phyloP scores from a whole-genome alignment of 2,329 filamentous ascomycete species.

The Hypoxylon sp. region DNA sequence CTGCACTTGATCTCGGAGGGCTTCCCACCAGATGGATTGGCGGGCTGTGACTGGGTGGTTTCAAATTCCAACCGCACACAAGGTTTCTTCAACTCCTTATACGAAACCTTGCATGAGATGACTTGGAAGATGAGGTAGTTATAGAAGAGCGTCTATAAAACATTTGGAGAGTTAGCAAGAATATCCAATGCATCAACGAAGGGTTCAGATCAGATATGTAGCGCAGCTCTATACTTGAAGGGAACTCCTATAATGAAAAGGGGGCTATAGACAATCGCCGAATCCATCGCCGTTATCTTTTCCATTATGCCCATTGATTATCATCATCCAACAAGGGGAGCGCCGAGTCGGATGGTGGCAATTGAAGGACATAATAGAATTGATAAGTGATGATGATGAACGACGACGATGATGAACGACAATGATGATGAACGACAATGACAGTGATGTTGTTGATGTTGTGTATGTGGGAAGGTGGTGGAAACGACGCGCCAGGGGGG shows the following conservation, averaged over 20 bases:
- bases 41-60: too few relatives aligned
- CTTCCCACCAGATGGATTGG: too few relatives aligned
- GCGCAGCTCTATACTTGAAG: background rate
- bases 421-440: background rate
- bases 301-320: background rate
- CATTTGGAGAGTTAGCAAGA: background rate
- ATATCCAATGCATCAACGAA: background rate
- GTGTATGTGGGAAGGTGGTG: too few relatives aligned
- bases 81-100: background rate
- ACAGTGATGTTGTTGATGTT: background rate
- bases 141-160: background rate
- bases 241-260: background rate
- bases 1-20: too few relatives aligned
- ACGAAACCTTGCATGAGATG: background rate
- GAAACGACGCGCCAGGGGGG: too few relatives aligned
- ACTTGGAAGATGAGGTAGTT: background rate
- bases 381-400: background rate
- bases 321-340: background rate
- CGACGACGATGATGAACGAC: background rate
- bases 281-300: background rate
- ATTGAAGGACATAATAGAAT: background rate
- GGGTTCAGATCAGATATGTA: background rate
- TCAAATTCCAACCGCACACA: too few relatives aligned
- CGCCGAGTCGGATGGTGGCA: background rate
- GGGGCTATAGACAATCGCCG: background rate